Base-by-base conservation (phyloP, 345 rosid species). In the Kandelia obovata region DNA sequence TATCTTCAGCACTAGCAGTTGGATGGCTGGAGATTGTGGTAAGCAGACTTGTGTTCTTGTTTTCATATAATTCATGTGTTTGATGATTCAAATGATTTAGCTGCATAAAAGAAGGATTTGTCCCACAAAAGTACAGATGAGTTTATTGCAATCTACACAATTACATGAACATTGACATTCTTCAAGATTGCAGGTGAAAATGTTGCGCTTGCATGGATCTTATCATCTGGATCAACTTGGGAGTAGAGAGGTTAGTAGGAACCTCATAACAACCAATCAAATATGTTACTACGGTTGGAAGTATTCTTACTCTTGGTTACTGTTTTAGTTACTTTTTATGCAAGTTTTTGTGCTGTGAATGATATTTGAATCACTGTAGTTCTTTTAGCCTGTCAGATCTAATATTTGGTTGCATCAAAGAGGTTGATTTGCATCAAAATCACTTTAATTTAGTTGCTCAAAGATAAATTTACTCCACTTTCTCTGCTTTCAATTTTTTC, bases 1-100 rank as follows among this genome's bases (percentile, higher is more conserved):
- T 89, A 78, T 73, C 89, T 58, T 89, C 96, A 47, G 95, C 90
- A 35, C 71, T 91, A 37, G 88, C 95, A 49, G 86, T 95, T 79
- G 99, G 99, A 70, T 95, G 97, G 97, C 82, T 90, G 56, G 93
- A 92, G 74, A 92, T 87, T 57, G 96, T 85, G 85, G 96, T 95
- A 63, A 53, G 92, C 77, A 32, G 25, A 71, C 49, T 62, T 32
- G n/a, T 53, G 30, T 39, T 67, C 60, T 58, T 58, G 11, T 46
- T 53, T 72, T 62, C 5, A 3, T 23, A 26, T 55, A 27, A 55
- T 13, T 55, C 3, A n/a, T 53, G 49, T 23, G 2, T 55, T 26
- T 26, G 27, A 2, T 55, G 10, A 23, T 55, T 21, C 16, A 23
- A 55, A 55, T 8, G 28, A 55, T 23, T 13, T 55, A 55, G 30